Conservation (phyloP, 306 rosid genomes). For the Lablab purpureus region DNA sequence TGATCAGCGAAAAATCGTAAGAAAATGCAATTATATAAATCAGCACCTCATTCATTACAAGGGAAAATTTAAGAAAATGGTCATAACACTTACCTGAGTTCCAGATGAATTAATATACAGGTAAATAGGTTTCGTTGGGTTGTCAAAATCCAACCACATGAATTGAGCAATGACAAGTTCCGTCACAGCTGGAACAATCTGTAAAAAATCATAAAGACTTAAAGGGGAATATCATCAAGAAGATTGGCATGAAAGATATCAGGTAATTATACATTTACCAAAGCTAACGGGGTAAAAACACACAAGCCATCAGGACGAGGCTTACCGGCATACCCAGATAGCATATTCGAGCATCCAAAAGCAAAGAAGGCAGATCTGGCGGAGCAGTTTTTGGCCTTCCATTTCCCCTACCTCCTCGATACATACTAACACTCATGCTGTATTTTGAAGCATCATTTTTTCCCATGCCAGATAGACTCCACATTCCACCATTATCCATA, state of each 20-base stretch:
- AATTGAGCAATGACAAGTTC: slow-evolving; percentile 92
- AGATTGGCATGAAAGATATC: slow-evolving; percentile 3
- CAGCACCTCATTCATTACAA: slow-evolving; percentile 4
- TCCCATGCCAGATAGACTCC: slow-evolving; percentile 64
- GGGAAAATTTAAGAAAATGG: slow-evolving; percentile 19
- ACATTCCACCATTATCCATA: slow-evolving; percentile 82
- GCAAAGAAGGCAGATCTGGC: slow-evolving; percentile 95
- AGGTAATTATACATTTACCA: neutral
- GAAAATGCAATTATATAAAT: slow-evolving; percentile 43
- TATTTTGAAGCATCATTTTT: slow-evolving; percentile 60
- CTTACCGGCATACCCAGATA: slow-evolving; percentile 97
- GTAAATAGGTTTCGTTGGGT: slow-evolving; percentile 81
- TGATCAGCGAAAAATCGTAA: slow-evolving; percentile 48
- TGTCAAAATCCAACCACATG: slow-evolving; percentile 94
- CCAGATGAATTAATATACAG: slow-evolving; percentile 92
- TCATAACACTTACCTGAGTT: slow-evolving; percentile 71
- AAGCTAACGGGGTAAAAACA: slow-evolving; percentile 5
- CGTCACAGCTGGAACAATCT: slow-evolving; percentile 96
- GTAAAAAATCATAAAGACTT: slow-evolving; percentile 49
- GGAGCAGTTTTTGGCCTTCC: slow-evolving; percentile 87
- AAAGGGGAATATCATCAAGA: slow-evolving; percentile 40
- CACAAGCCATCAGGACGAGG: slow-evolving; percentile 2
- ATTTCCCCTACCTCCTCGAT: slow-evolving; percentile 75
- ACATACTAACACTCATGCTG: slow-evolving; percentile 93
- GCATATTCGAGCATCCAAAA: slow-evolving; percentile 85